These are phyloP conservation scores for Adansonia rubrostipa DNA, from an alignment of 441 rosid genomes.

Conservation along the genomic window DNA sequence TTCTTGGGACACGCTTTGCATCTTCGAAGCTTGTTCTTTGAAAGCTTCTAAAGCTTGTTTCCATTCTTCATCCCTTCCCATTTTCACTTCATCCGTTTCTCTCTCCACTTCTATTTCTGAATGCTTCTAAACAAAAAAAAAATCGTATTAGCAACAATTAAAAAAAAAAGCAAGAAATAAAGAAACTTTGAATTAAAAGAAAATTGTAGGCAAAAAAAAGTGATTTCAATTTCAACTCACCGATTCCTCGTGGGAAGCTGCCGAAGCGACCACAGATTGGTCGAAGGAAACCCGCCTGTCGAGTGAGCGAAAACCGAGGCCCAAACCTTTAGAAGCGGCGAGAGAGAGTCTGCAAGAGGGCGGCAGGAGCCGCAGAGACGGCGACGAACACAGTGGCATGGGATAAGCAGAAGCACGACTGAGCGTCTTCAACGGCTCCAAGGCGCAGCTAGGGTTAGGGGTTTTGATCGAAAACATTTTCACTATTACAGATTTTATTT, in stretches of 20 bases:
- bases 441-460: slow-evolving; percentile 39
- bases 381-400: slow-evolving; percentile 29
- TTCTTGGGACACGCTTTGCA: slow-evolving; percentile 76
- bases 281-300: slow-evolving; percentile 34
- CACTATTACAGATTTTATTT: slow-evolving; percentile 20
- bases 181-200: background rate
- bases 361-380: slow-evolving; percentile 39
- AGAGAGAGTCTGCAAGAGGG: slow-evolving; percentile 35
- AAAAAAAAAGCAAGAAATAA: background rate
- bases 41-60: slow-evolving; percentile 65
- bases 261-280: slow-evolving; percentile 44
- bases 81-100: slow-evolving; percentile 42
- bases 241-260: slow-evolving; percentile 73
- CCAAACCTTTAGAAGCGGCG: slow-evolving; percentile 38
- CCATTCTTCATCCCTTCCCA: slow-evolving; percentile 67
- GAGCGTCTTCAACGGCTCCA: slow-evolving; percentile 25
- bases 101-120: slow-evolving; percentile 66
- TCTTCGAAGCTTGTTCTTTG: slow-evolving; percentile 76
- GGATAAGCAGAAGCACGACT: slow-evolving; percentile 36
- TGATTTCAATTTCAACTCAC: slow-evolving; percentile 38
- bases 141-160: background rate
- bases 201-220: background rate
- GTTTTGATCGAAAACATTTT: slow-evolving; percentile 46
- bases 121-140: slow-evolving; percentile 42
- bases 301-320: slow-evolving; percentile 39